Base-by-base conservation (phyloP, 306 rosid species). In the Prinsepia uniflora region DNA sequence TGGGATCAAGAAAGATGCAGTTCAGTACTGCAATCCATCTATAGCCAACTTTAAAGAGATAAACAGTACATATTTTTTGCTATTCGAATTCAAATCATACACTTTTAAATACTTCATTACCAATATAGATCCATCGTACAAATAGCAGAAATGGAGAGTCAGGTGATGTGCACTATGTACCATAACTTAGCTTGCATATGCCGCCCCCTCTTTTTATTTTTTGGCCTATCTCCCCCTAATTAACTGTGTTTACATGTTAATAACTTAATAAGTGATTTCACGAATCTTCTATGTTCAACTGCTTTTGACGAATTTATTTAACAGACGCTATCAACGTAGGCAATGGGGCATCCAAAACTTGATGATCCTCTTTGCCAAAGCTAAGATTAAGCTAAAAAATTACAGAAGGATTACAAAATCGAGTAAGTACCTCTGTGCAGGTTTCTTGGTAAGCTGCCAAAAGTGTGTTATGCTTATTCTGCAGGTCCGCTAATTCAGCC, bases 401-500 rank as follows among this genome's bases (percentile, higher is more conserved):
- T 14, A 46, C 4, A 43, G 47, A 47, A 30, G n/a, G 36, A 71
- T 74, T 49, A 41, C 34, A 66, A 7, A 39, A 39, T 41, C 47
- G 41, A 50, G 55, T 24, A 34, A 47, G 19, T 17, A 93, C 98
- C 97, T 93, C 92, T 81, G 83, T 81, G 87, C 90, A 85, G 53
- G 86, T 87, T 46, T 79, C 86, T 65, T 87, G 91, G 83, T 90
- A 89, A 34, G 88, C 75, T 17, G 79, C 60, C 30, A 80, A 75
- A 70, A 93, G 97, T 22, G 87, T 85, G 63, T 67, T 81, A 39
- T 85, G 84, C 84, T 81, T 90, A 39, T 65, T 76, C 81, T 86
- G 96, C 68, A 93, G 85, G 78, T 90, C 96, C 41, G 87, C 87
- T 71, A 87, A 53, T 81, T 93, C 89, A 44, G 94, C 88, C 76